Percentiles rank a stretch among this genome's conserved stretches.
These are phyloP conservation scores for Bondarzewia mesenterica DNA, from an alignment of 1,284 basidiomycete species.

Conservation along the genomic window DNA sequence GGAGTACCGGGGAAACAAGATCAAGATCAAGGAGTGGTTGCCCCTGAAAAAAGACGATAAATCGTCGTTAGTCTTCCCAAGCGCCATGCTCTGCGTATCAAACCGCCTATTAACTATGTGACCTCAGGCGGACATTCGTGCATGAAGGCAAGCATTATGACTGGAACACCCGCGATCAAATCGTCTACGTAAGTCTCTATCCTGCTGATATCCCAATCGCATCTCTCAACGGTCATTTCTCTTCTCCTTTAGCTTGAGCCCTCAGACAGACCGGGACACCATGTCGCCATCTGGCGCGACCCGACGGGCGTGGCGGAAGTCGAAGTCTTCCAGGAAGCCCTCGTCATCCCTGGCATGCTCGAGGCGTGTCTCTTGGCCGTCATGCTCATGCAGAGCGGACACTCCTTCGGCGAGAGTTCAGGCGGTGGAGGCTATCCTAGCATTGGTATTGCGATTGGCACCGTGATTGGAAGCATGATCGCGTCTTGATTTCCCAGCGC, in stretches of 20 bases:
- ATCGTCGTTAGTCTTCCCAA: background rate
- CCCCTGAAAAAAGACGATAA: background rate
- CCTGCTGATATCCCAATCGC: background rate
- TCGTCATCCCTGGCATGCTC: slow-evolving; percentile 5
- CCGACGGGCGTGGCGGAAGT: background rate
- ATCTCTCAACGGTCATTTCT: background rate
- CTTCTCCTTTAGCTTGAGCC: slow-evolving; percentile 1
- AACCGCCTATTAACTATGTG: background rate
- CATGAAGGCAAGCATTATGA: slow-evolving; percentile 7
- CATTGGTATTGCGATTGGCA: background rate
- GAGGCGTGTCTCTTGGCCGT: slow-evolving; percentile 7
- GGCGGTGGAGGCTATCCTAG: background rate
- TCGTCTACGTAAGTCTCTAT: slow-evolving; percentile 3
- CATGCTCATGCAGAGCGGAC: slow-evolving; percentile 4
- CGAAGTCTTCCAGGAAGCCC: slow-evolving; percentile 8
- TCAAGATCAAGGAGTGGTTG: slow-evolving; percentile 12
- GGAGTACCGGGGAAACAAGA: slow-evolving; percentile 7
- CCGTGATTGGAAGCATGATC: background rate
- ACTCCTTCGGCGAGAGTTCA: background rate
- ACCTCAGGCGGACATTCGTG: slow-evolving; percentile 2
- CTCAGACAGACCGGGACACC: slow-evolving; percentile 3
- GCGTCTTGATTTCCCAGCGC: too few relatives aligned
- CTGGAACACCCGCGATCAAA: background rate
- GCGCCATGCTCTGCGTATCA: background rate
- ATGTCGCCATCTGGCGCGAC: slow-evolving; percentile 5